Percentiles rank a stretch among this genome's conserved stretches.
Evolutionary conservation across 805 yeast genomes (phyloP).

Genomic region (Isabelozyma heimii): DNA sequence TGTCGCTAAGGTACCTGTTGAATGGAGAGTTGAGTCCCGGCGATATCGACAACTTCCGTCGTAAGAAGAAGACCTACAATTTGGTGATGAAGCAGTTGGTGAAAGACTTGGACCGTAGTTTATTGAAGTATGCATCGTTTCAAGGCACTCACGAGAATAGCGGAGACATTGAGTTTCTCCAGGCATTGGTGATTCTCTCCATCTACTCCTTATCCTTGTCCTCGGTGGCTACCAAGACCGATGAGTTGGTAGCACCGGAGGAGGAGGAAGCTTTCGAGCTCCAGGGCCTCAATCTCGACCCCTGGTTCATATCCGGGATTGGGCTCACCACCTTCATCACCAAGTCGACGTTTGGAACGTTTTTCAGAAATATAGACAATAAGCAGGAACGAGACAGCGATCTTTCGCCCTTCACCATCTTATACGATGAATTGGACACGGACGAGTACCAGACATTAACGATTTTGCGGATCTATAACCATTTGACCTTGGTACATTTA

Average conservation of each 20-base stretch:
- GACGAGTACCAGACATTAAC: conserved; percentile 53
- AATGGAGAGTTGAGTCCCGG: conserved; percentile 20
- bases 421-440: conserved; percentile 29
- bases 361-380: conserved; percentile 16
- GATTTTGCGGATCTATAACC: conserved; percentile 67
- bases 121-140: conserved; percentile 31
- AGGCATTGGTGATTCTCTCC: conserved; percentile 63
- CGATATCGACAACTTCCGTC: conserved; percentile 17
- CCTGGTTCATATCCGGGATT: conserved; percentile 65
- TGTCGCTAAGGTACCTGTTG: conserved; percentile 53
- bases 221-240: conserved; percentile 25
- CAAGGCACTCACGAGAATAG: conserved; percentile 10
- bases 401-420: conserved; percentile 22
- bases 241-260: conserved; percentile 3
- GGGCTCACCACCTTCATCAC: conserved; percentile 64
- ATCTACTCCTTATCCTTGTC: conserved; percentile 65
- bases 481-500: conserved; percentile 63
- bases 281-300: conserved; percentile 54
- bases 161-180: conserved; percentile 57
- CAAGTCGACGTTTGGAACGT: conserved; percentile 44
- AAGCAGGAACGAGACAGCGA: not conserved
- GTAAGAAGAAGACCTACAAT: conserved; percentile 35
- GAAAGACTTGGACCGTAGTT: conserved; percentile 45
- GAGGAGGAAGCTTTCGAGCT: conserved; percentile 6
- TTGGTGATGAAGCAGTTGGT: conserved; percentile 45